These are phyloP conservation scores for Camillea tinctor DNA, from an alignment of 2,329 filamentous ascomycete species.

Conservation along the genomic window DNA sequence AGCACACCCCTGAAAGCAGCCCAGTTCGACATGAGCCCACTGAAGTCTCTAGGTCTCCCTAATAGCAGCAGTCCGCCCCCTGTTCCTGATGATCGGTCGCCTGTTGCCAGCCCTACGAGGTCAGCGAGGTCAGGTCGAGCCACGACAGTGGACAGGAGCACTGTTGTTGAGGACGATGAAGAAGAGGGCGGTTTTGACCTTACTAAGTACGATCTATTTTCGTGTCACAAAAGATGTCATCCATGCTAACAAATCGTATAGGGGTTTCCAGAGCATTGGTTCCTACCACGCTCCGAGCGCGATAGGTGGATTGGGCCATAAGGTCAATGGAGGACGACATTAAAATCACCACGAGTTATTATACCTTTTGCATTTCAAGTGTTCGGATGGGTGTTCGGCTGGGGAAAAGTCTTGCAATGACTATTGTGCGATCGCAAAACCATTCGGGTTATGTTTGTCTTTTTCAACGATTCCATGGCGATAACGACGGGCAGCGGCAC, in stretches of 20 bases:
- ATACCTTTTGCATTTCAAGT: background rate
- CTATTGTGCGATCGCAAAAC: no score
- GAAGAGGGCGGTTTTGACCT: slow-evolving; percentile 59
- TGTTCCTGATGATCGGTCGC: slow-evolving; percentile 45
- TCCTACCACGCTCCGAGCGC: slow-evolving; percentile 52
- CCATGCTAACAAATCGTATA: slow-evolving; percentile 34
- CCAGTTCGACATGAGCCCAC: slow-evolving; percentile 58
- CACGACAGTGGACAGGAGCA: slow-evolving; percentile 26
- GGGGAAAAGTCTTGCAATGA: no score
- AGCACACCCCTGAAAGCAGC: slow-evolving; percentile 64
- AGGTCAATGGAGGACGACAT: slow-evolving; percentile 15
- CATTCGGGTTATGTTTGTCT: background rate
- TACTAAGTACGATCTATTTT: slow-evolving; percentile 47
- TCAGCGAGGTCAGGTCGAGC: slow-evolving; percentile 36
- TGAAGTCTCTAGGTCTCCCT: slow-evolving; percentile 45
- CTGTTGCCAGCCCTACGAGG: slow-evolving; percentile 51
- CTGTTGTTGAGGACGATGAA: slow-evolving; percentile 34
- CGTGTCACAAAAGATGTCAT: background rate
- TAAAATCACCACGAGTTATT: background rate
- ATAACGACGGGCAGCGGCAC: background rate
- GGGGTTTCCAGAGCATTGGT: slow-evolving; percentile 65
- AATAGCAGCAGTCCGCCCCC: slow-evolving; percentile 62
- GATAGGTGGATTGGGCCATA: slow-evolving; percentile 8
- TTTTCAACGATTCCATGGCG: background rate
- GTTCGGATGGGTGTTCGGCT: no score